Base-by-base conservation (phyloP, 2,329 filamentous ascomycete genomes). In the Amauroascus niger region DNA sequence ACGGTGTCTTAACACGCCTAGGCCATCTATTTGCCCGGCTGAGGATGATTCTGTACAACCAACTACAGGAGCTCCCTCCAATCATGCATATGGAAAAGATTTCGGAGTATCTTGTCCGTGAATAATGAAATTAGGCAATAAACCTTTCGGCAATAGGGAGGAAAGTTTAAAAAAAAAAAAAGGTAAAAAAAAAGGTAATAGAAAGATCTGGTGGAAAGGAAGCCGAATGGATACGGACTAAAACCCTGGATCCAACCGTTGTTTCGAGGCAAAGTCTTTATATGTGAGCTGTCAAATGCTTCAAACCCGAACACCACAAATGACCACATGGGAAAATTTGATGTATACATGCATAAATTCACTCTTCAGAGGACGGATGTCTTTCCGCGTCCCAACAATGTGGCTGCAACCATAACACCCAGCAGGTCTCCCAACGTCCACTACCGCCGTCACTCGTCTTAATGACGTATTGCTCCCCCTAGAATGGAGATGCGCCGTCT, bases 141-240 rank as follows among this genome's bases (percentile, higher is more conserved):
- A 33, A 20, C 48, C 33, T 49, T 35, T 52, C 26, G 40, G 49
- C 28, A 35, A 52, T 50, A 33, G 24, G 40, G 39, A 52, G n/a
- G n/a, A n/a, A n/a, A n/a, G n/a, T n/a, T n/a, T n/a, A n/a, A n/a
- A n/a, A n/a, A n/a, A n/a, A n/a, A n/a, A n/a, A n/a, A n/a, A n/a
- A n/a, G n/a, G n/a, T n/a, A n/a, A n/a, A n/a, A n/a, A n/a, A n/a
- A n/a, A n/a, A n/a, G n/a, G n/a, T n/a, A n/a, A n/a, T n/a, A n/a
- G n/a, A 20, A 24, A 33, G 16, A 44, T 2, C 6, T 18, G 14
- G 18, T 5, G 35, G 35, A 16, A 41, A 22, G 8, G 18, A 24
- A 41, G 16, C 18, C 13, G 39, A 41, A 46, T 46, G 43, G 26
- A 30, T 20, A 39, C 33, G 13, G 33, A 35, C 6, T 11, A 45